A percentile compares a stretch with the other conserved stretches of the same genome.
phyloP scores from a whole-genome alignment of 2,329 filamentous ascomycete species.

The Scytalidium sp. region DNA sequence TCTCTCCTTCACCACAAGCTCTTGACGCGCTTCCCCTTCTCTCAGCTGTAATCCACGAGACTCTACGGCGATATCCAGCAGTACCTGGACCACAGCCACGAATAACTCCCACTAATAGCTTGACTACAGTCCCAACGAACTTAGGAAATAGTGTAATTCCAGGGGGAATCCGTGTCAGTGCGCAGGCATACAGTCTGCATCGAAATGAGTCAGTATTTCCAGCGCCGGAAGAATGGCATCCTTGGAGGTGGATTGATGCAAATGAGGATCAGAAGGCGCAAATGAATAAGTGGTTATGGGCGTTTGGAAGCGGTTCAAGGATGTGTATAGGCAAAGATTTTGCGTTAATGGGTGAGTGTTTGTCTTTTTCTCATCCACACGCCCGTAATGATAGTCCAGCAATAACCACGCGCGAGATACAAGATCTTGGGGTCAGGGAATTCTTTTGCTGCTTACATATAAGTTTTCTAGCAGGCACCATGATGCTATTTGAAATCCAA shows the following conservation, averaged over 20 bases:
- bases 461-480: too few relatives aligned
- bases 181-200: conserved; percentile 49
- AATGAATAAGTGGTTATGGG: conserved; percentile 50
- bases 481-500: too few relatives aligned
- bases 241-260: conserved; percentile 45
- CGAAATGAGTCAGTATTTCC: conserved; percentile 45
- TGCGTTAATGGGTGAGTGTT: conserved; percentile 44
- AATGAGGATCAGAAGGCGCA: conserved; percentile 25
- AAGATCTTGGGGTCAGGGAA: too few relatives aligned
- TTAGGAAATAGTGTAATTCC: conserved; percentile 37
- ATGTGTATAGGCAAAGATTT: conserved; percentile 67
- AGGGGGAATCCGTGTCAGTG: conserved; percentile 44
- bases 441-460: too few relatives aligned
- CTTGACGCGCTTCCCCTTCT: conserved; percentile 48
- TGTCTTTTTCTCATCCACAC: too few relatives aligned
- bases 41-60: conserved; percentile 53
- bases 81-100: conserved; percentile 51
- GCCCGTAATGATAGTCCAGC: too few relatives aligned
- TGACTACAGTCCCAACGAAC: neutral
- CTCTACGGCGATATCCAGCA: conserved; percentile 50
- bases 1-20: conserved; percentile 29
- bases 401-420: too few relatives aligned
- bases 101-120: conserved; percentile 33
- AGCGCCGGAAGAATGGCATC: conserved; percentile 43
- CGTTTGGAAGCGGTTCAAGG: conserved; percentile 63